Evolutionary conservation across 2,329 filamentous ascomycete species (phyloP).

Genomic region (Colletotrichum sojae): DNA sequence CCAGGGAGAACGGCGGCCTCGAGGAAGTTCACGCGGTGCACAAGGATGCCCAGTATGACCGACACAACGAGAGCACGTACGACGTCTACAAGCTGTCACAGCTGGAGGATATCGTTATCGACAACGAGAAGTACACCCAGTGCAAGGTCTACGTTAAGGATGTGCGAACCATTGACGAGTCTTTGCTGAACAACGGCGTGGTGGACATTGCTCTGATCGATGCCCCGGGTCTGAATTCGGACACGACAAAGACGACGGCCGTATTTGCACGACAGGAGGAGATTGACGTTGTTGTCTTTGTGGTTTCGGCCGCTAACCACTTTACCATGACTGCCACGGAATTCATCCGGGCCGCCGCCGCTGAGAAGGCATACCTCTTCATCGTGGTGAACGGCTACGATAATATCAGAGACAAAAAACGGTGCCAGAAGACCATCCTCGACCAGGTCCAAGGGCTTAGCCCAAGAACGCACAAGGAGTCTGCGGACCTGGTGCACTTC

Average conservation of each 20-base stretch:
- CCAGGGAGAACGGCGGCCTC: conserved; percentile 88
- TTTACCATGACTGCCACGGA: conserved; percentile 98
- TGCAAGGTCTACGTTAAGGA: conserved; percentile 99
- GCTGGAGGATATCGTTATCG: conserved; percentile 89
- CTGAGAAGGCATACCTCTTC: conserved; percentile 98
- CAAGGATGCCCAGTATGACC: conserved; percentile 83
- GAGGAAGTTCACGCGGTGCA: conserved; percentile 98
- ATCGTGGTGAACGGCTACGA: conserved; percentile 97
- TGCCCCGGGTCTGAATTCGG: conserved; percentile 93
- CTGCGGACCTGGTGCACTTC: conserved; percentile 93
- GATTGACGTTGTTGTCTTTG: conserved; percentile 98
- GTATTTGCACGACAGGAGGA: conserved; percentile 98
- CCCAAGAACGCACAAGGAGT: conserved; percentile 92
- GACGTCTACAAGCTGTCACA: conserved; percentile 85
- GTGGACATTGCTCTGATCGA: conserved; percentile 99
- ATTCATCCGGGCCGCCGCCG: conserved; percentile 94
- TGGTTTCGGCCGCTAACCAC: conserved; percentile 97
- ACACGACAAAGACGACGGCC: conserved; percentile 96
- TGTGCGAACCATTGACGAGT: conserved; percentile 89
- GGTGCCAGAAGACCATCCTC: conserved; percentile 92
- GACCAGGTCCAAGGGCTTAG: conserved; percentile 92
- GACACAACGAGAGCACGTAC: conserved; percentile 94
- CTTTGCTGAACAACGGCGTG: conserved; percentile 95
- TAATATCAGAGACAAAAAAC: conserved; percentile 89
- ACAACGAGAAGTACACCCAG: conserved; percentile 90